Percentiles rank a stretch among this genome's conserved stretches.
These are phyloP conservation scores for Pterocarpus santalinus DNA, from an alignment of 306 rosid genomes.

Conservation along the genomic window DNA sequence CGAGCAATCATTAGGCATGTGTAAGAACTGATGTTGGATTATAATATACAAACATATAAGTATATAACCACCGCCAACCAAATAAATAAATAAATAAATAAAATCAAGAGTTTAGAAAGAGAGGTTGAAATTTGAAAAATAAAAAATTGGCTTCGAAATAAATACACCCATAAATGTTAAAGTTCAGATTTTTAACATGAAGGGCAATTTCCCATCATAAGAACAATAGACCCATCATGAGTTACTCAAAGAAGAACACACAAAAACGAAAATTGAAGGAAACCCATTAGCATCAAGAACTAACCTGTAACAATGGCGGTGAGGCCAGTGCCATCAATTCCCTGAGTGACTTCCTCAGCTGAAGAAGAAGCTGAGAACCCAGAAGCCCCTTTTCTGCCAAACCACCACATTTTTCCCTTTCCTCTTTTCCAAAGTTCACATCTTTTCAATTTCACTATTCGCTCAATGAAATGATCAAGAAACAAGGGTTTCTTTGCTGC, in stretches of 20 bases:
- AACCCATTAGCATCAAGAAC: background rate
- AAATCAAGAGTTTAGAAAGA: background rate
- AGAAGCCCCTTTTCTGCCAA: slow-evolving; percentile 55
- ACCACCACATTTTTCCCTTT: slow-evolving; percentile 49
- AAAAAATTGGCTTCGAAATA: background rate
- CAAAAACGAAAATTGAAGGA: background rate
- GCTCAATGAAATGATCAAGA: background rate
- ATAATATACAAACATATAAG: no score
- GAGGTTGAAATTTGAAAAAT: background rate
- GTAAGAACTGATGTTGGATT: no score
- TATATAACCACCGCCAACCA: no score
- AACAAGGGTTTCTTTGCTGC: background rate
- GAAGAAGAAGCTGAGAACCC: slow-evolving; percentile 68
- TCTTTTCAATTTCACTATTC: background rate
- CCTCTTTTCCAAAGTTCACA: background rate
- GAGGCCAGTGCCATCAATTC: slow-evolving; percentile 63
- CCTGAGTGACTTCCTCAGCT: slow-evolving; percentile 66
- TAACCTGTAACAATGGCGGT: slow-evolving; percentile 74
- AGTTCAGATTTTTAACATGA: slow-evolving; percentile 20
- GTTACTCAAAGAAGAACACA: background rate
- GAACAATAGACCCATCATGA: background rate
- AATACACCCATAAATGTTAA: background rate
- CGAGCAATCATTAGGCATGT: no score
- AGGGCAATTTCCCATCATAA: slow-evolving; percentile 4
- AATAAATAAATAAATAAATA: no score